Base-by-base conservation (phyloP, 345 rosid genomes). In the Sisymbrium irio region DNA sequence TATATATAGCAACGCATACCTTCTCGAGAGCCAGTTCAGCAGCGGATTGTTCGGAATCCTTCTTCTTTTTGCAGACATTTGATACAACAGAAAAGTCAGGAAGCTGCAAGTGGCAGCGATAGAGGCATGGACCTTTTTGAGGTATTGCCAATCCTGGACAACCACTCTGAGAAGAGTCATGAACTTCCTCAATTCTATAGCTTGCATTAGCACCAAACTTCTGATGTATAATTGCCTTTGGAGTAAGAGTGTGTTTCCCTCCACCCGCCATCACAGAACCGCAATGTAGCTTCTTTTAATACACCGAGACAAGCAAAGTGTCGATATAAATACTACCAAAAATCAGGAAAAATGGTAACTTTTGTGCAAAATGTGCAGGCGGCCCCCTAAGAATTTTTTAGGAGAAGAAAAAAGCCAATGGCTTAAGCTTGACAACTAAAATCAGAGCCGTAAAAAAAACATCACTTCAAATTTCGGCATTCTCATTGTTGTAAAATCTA, bases 31-130 rank as follows among this genome's bases (percentile, higher is more conserved):
- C 98, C 78, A 85, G 73, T 82, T 94, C 85, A 49, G 97, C 97
- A 75, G 97, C 97, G 81, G 85, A 85, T 67, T 88, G 98, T 81
- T 94, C 97, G 0, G 98, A 90, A 17, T 94, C 97, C 78, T 94
- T 91, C 83, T 94, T 94, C 82, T 83, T 94, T 77, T 73, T 85
- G 50, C 77, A 91, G 6, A 77, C 79, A 18, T 63, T 88, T 0
- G 97, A 88, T 18, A 84, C 81, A 58, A 94, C 85, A 64, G 80
- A 72, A 41, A 86, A 67, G 3, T 89, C 93, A 1, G 97, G 97
- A 65, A 94, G 93, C 74, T 91, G 82, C 84, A 94, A 86, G 71
- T 65, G 78, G 83, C 97, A 91, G 9, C 90, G 87, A 77, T 81
- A 94, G 59, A 83, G 88, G 47, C 86, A 79, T 19, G 97, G 96